Percentiles rank a stretch among this genome's conserved stretches.
These are phyloP conservation scores for Ophiocordyceps unilateralis DNA, from an alignment of 2,329 filamentous ascomycete species.

Conservation along the genomic window DNA sequence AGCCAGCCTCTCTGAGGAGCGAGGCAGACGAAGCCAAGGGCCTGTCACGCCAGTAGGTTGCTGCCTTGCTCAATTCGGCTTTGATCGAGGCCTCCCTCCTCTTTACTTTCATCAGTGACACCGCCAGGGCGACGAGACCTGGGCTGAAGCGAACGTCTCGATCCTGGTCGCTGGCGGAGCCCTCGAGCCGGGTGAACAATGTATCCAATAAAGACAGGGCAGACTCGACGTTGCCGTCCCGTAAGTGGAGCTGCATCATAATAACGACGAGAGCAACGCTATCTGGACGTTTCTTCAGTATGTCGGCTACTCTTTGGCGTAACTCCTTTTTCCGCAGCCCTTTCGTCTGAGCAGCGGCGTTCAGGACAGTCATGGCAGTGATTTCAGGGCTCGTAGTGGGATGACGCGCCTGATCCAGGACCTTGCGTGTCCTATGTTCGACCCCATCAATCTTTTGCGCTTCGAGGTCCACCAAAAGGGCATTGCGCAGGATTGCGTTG, in stretches of 20 bases:
- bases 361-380: slow-evolving; percentile 28
- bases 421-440: slow-evolving; percentile 25
- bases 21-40: slow-evolving; percentile 29
- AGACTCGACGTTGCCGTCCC: slow-evolving; percentile 51
- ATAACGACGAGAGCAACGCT: slow-evolving; percentile 71
- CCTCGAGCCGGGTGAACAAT: slow-evolving; percentile 44
- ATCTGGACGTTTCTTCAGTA: slow-evolving; percentile 57
- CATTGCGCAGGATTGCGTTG: slow-evolving; percentile 38
- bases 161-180: slow-evolving; percentile 35
- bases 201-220: slow-evolving; percentile 61
- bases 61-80: slow-evolving; percentile 59
- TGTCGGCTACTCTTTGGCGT: slow-evolving; percentile 49
- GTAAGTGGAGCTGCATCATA: slow-evolving; percentile 64
- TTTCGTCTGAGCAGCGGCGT: slow-evolving; percentile 58
- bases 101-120: slow-evolving; percentile 63
- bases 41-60: slow-evolving; percentile 60
- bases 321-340: slow-evolving; percentile 47
- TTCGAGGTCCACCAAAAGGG: slow-evolving; percentile 45
- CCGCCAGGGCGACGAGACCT: slow-evolving; percentile 63
- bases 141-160: slow-evolving; percentile 65
- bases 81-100: slow-evolving; percentile 58
- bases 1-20: slow-evolving; percentile 66
- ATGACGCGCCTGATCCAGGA: slow-evolving; percentile 14
- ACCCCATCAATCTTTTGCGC: slow-evolving; percentile 52
- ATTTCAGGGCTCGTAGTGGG: slow-evolving; percentile 15